Conservation (phyloP, 352 stramenopile genomes). For the Globisporangium apiculatum region DNA sequence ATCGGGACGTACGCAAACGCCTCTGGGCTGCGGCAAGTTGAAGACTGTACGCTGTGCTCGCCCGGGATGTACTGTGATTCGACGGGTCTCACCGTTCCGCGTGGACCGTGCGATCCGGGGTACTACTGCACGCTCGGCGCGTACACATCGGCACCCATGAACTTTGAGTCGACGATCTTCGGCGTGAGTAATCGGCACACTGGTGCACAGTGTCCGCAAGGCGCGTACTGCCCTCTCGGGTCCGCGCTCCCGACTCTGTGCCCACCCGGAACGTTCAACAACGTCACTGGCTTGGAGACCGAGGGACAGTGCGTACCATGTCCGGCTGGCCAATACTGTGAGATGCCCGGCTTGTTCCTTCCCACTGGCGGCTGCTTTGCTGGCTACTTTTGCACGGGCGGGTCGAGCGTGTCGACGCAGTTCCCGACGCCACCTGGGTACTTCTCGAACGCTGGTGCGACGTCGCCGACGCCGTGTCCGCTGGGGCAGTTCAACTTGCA, state of each 20-base stretch:
- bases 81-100: conserved; percentile 61
- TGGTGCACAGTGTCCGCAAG: conserved; percentile 56
- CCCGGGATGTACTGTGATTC: conserved; percentile 91
- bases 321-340: conserved; percentile 68
- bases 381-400: conserved; percentile 77
- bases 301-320: conserved; percentile 75
- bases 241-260: conserved; percentile 53
- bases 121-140: conserved; percentile 89
- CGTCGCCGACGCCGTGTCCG: conserved; percentile 36
- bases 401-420: conserved; percentile 45
- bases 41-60: conserved; percentile 83
- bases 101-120: conserved; percentile 77
- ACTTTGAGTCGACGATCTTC: conserved; percentile 58
- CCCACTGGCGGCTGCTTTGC: conserved; percentile 69
- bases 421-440: conserved; percentile 37
- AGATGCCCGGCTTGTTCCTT: conserved; percentile 49
- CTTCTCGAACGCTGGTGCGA: conserved; percentile 44
- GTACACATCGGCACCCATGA: conserved; percentile 88
- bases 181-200: conserved; percentile 58
- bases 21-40: conserved; percentile 58
- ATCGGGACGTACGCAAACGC: conserved; percentile 87
- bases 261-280: conserved; percentile 71
- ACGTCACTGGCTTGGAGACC: conserved; percentile 59
- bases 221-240: conserved; percentile 63
- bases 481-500: conserved; percentile 61